These are phyloP conservation scores for Plasmodium chabaudi DNA, from an alignment of 169 alveolate genomes.

Conservation along the genomic window DNA sequence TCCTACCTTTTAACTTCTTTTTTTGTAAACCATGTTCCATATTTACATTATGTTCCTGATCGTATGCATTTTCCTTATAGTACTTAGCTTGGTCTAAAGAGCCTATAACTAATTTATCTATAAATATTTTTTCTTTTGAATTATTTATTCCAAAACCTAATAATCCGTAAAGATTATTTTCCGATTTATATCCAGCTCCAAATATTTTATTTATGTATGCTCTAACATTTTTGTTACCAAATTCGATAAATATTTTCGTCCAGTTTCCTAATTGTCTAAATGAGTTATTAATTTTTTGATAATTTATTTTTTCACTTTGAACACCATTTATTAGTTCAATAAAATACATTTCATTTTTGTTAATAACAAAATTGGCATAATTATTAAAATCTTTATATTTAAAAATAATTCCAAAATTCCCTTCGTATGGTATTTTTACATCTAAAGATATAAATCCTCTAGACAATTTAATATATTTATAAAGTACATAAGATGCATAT, in stretches of 20 bases:
- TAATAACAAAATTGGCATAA: constrained; percentile 54
- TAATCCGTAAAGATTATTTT: constrained; percentile 43
- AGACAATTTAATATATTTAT: constrained; percentile 48
- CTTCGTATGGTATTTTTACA: constrained; percentile 62
- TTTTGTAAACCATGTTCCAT: constrained; percentile 1
- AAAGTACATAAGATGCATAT: constrained; percentile 65
- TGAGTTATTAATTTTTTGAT: constrained; percentile 11
- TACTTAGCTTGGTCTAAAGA: constrained; percentile 68
- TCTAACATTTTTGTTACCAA: constrained; percentile 62
- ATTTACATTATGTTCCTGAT: neutral
- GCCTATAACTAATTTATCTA: constrained; percentile 73
- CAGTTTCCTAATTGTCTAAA: constrained; percentile 38
- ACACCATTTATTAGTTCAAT: constrained; percentile 41
- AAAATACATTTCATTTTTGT: constrained; percentile 56
- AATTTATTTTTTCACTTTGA: constrained; percentile 21
- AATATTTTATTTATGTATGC: constrained; percentile 46
- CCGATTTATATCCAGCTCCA: constrained; percentile 48
- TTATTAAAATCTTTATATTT: constrained; percentile 62
- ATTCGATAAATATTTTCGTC: constrained; percentile 50
- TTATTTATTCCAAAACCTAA: constrained; percentile 72
- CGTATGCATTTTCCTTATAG: constrained; percentile 6
- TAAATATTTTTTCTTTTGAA: constrained; percentile 60
- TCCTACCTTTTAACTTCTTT: neutral
- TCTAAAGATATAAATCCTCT: constrained; percentile 71
- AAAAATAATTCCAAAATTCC: constrained; percentile 48